Percentiles rank a stretch among this genome's conserved stretches.
Evolutionary conservation across 1,139 yeast genomes (phyloP).

Genomic region (Lodderomyces beijingensis): DNA sequence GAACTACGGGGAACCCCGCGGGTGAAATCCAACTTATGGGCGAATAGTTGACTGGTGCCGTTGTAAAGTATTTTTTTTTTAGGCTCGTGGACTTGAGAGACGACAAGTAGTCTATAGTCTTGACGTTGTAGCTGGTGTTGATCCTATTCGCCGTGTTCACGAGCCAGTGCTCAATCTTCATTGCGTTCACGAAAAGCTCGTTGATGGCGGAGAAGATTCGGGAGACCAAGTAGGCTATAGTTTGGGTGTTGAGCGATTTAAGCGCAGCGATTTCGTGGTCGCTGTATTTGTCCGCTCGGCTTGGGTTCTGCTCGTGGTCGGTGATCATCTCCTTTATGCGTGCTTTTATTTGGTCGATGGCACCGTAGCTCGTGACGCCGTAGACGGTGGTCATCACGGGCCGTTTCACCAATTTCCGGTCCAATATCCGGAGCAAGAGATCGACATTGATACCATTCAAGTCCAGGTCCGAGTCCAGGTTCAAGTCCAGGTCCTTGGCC

Average conservation of each 20-base stretch:
- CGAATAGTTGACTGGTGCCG: conserved; percentile 9
- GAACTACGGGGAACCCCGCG: conserved; percentile 42
- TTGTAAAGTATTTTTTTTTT: conserved; percentile 3
- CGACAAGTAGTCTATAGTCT: conserved; percentile 14
- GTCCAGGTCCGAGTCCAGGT: neutral
- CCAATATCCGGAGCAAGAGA: conserved; percentile 19
- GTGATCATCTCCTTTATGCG: conserved; percentile 22
- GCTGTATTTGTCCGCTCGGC: conserved; percentile 4
- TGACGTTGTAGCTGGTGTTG: conserved; percentile 24
- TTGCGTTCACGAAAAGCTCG: conserved; percentile 33
- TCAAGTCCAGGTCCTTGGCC: too few relatives aligned
- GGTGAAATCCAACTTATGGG: conserved; percentile 45
- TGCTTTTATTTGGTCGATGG: conserved; percentile 27
- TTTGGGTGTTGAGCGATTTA: conserved; percentile 1
- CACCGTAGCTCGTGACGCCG: conserved; percentile 42
- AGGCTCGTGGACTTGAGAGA: conserved; percentile 3
- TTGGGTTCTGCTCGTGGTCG: conserved; percentile 13
- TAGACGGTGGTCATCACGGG: conserved; percentile 49
- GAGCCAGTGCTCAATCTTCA: conserved; percentile 36
- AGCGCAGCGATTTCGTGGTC: conserved; percentile 3
- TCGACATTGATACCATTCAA: conserved; percentile 13
- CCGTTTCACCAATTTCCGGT: conserved; percentile 37
- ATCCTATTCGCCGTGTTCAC: conserved; percentile 26
- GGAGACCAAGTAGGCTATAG: conserved; percentile 24
- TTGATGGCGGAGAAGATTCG: conserved; percentile 30